Base-by-base conservation (phyloP, 75 land plant genomes). In the Cunninghamia lanceolata region DNA sequence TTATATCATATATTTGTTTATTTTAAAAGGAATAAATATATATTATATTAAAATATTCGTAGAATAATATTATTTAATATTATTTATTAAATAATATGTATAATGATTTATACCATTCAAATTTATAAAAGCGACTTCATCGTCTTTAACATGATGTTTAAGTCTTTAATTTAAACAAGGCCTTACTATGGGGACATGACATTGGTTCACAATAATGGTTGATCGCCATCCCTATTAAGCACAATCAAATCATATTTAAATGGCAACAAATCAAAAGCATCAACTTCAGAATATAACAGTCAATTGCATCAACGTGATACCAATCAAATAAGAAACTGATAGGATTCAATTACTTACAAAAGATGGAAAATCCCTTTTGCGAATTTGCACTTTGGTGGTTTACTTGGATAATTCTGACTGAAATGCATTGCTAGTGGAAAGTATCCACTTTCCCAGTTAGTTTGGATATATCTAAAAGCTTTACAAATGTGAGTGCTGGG, bases 331-430 rank as follows among this genome's bases (percentile, higher is more conserved):
- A 39, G 21, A 42, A 3, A 39, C 17, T 36, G 79, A 19, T 76
- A 46, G 19, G 82, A 43, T 52, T 9, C 38, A 40, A 53, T 46
- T 14, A 89, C 97, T 89, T 90, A 97, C 99, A 90, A 91, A 90
- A 85, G 99, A 88, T 97, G 99, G 88, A 97, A 97, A 75, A 97
- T 96, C 46, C 95, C 93, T 82, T 84, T 91, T 9, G 98, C 96
- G 83, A 97, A 96, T 88, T 93, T 96, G 92, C 99, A 97, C 86
- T 94, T 94, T 13, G 99, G 99, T 25, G 99, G 99, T 78, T 97
- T 97, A 86, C 98, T 97, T 19, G 99, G 99, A 79, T 97, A 97
- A 88, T 96, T 96, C 88, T 97, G 98, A 85, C 94, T 97, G 88
- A 97, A 97, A 86, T 94, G 95, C 42, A 97, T 91, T 19, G 94